Evolutionary conservation across 1,284 basidiomycete genomes (phyloP).

Genomic region (Naganishia sp.): DNA sequence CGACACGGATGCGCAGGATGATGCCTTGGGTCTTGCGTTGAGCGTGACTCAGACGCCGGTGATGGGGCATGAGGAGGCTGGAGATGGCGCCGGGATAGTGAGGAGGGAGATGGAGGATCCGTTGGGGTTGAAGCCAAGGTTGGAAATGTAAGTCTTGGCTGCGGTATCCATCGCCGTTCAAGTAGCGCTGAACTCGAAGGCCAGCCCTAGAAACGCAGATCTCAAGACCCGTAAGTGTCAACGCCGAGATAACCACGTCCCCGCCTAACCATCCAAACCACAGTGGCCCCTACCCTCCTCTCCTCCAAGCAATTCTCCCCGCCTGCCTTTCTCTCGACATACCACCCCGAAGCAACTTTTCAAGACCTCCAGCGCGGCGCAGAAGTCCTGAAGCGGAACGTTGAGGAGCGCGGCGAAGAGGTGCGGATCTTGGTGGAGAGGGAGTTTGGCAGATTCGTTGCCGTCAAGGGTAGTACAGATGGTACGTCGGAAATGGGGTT

Average conservation of each 20-base stretch:
- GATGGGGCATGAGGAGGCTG: conserved; percentile 39
- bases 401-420: conserved; percentile 87
- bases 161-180: not conserved
- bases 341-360: conserved; percentile 95
- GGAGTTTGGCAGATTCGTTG: conserved; percentile 97
- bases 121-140: conserved; percentile 45
- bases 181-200: not conserved
- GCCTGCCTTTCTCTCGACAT: conserved; percentile 84
- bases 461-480: conserved; percentile 94
- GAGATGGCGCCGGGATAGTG: conserved; percentile 34
- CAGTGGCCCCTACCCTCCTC: conserved; percentile 77
- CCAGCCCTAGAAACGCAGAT: conserved; percentile 43
- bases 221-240: conserved; percentile 46
- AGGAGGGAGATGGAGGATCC: conserved; percentile 49
- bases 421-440: conserved; percentile 93
- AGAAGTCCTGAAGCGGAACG: conserved; percentile 67
- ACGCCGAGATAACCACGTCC: not conserved
- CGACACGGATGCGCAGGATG: conserved; percentile 46
- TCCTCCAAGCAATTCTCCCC: conserved; percentile 95
- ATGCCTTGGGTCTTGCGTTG: conserved; percentile 38
- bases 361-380: conserved; percentile 82
- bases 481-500: conserved; percentile 58
- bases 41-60: conserved; percentile 37
- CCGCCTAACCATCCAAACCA: too few relatives aligned
- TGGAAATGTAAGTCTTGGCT: conserved; percentile 44